These are phyloP conservation scores for Zygosaccharomyces sapae DNA, from an alignment of 1,139 yeast species.

Conservation along the genomic window DNA sequence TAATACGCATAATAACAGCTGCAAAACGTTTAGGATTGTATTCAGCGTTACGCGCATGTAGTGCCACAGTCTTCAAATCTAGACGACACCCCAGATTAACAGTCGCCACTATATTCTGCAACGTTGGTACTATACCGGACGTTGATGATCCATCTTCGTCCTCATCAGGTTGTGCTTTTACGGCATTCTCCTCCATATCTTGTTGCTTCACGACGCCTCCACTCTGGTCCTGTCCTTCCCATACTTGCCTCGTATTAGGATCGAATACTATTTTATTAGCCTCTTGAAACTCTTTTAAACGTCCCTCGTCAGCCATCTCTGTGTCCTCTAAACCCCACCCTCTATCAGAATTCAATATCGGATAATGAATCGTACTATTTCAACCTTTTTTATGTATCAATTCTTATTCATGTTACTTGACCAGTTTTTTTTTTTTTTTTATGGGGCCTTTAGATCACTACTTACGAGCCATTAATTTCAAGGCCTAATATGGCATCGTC, in stretches of 20 bases:
- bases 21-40: conserved; percentile 98
- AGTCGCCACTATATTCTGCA: conserved; percentile 96
- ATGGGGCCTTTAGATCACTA: background rate
- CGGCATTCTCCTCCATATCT: conserved; percentile 11
- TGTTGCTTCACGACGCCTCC: conserved; percentile 12
- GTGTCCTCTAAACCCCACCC: background rate
- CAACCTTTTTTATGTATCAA: background rate
- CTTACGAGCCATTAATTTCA: background rate
- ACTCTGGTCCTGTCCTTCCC: conserved; percentile 33
- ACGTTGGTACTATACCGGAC: conserved; percentile 92
- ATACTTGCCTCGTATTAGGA: conserved; percentile 37
- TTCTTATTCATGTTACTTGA: background rate
- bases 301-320: conserved; percentile 33
- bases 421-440: background rate
- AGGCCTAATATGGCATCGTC: background rate
- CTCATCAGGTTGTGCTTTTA: conserved; percentile 16
- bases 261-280: conserved; percentile 37
- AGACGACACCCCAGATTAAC: conserved; percentile 94
- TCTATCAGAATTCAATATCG: background rate
- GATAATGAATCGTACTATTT: too few species aligned
- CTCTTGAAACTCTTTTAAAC: conserved; percentile 35
- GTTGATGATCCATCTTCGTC: conserved; percentile 57
- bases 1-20: conserved; percentile 98
- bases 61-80: conserved; percentile 92
- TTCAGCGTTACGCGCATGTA: conserved; percentile 98